Evolutionary conservation across 2,329 filamentous ascomycete genomes (phyloP).

Genomic region (Pleoardoris graminearum): DNA sequence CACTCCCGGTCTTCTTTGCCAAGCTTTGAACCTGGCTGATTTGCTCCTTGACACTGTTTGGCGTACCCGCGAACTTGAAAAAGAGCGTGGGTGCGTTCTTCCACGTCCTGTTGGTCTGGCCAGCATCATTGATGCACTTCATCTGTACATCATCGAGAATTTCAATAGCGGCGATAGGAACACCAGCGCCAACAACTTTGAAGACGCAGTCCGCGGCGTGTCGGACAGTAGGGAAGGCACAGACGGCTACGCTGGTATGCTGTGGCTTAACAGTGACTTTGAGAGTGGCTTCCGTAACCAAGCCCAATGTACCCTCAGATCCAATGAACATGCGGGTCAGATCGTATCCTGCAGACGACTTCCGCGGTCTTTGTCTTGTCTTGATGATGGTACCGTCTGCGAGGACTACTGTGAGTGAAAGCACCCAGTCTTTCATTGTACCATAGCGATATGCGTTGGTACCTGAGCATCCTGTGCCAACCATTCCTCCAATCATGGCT

Average conservation of each 20-base stretch:
- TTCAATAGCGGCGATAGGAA: constrained; percentile 89
- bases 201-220: constrained; percentile 78
- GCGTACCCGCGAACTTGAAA: constrained; percentile 73
- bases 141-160: constrained; percentile 93
- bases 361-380: constrained; percentile 83
- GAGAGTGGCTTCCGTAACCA: constrained; percentile 87
- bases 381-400: constrained; percentile 90
- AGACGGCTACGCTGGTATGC: constrained; percentile 77
- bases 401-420: constrained; percentile 82
- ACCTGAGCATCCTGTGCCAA: constrained; percentile 75
- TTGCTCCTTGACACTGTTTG: constrained; percentile 75
- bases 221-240: constrained; percentile 66
- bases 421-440: constrained; percentile 93
- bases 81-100: constrained; percentile 72
- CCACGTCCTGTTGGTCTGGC: constrained; percentile 67
- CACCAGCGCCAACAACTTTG: constrained; percentile 75
- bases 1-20: constrained; percentile 62
- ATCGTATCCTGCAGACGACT: constrained; percentile 90
- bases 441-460: constrained; percentile 93
- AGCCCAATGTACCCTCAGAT: constrained; percentile 85
- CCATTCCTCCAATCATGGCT: constrained; percentile 89
- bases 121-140: constrained; percentile 69
- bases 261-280: constrained; percentile 83
- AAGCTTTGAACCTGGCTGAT: constrained; percentile 67
- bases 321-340: constrained; percentile 88